These are phyloP conservation scores for Umbelopsis ramanniana DNA, from an alignment of 192 early-diverging fungal genomes.

Conservation along the genomic window DNA sequence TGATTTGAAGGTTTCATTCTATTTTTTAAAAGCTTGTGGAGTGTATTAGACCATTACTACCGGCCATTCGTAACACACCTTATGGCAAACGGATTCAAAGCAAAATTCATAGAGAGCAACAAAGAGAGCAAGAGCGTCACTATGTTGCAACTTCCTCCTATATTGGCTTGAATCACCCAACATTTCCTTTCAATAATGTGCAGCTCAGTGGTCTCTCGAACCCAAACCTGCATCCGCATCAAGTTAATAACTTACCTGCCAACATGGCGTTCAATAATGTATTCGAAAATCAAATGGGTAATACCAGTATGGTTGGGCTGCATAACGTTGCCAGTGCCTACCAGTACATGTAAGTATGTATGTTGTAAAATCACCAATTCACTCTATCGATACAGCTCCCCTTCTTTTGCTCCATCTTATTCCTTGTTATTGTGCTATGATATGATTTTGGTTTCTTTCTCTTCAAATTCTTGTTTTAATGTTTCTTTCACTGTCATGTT, in stretches of 20 bases:
- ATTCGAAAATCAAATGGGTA: conserved; percentile 44
- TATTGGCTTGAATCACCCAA: conserved; percentile 2
- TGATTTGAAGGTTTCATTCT: not conserved
- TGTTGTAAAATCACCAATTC: conserved; percentile 17
- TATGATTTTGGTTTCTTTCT: conserved; percentile 15
- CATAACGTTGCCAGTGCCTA: conserved; percentile 36
- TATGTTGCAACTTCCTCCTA: not conserved
- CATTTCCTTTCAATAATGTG: conserved; percentile 7
- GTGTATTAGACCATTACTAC: conserved; percentile 72
- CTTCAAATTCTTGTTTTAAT: not conserved
- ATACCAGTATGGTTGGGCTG: conserved; percentile 53
- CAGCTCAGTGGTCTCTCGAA: conserved; percentile 9
- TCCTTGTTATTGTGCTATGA: conserved; percentile 13
- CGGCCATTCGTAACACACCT: conserved; percentile 78
- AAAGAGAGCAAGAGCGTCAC: conserved; percentile 16
- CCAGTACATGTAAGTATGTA: conserved; percentile 23
- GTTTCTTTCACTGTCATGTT: not conserved
- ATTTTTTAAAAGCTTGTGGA: conserved; percentile 61
- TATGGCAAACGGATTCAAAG: conserved; percentile 84
- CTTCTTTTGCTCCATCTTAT: not conserved
- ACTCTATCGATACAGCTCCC: not conserved
- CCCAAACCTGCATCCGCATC: not conserved
- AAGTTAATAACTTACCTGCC: conserved; percentile 44
- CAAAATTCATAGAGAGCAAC: conserved; percentile 67
- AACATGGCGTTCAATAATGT: conserved; percentile 33